phyloP scores from a whole-genome alignment of 352 stramenopile genomes.

The Pythium oligandrum region DNA sequence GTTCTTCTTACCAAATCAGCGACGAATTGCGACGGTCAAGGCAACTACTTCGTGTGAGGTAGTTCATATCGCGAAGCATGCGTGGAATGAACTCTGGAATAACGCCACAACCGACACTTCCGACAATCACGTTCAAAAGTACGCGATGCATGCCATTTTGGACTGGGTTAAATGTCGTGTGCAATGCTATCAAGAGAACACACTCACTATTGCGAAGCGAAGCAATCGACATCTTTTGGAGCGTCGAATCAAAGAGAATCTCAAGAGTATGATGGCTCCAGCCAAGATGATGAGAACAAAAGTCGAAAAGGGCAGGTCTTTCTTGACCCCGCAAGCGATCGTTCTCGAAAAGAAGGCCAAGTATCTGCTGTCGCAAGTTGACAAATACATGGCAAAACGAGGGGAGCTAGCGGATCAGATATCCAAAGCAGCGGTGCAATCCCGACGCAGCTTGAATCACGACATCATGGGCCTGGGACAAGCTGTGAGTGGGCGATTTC shows the following conservation, averaged over 20 bases:
- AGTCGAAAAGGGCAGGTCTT: conserved; percentile 2
- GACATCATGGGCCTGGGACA: conserved; percentile 1
- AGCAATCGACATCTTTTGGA: conserved; percentile 26
- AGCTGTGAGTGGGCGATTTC: too few species aligned
- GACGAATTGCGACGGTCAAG: conserved; percentile 55
- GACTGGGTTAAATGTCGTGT: conserved; percentile 48
- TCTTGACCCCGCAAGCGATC: conserved; percentile 30
- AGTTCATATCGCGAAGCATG: conserved; percentile 49
- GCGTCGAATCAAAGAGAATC: conserved; percentile 25
- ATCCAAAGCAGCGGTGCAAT: not conserved
- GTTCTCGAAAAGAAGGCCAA: conserved; percentile 64
- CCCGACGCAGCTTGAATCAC: too few species aligned
- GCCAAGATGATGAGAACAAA: not conserved
- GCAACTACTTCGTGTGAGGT: conserved; percentile 60
- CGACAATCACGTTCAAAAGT: conserved; percentile 44
- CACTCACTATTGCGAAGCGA: conserved; percentile 37
- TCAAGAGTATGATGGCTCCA: conserved; percentile 23
- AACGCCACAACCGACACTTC: conserved; percentile 18
- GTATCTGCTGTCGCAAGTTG: conserved; percentile 43
- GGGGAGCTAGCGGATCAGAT: not conserved
- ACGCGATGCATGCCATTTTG: conserved; percentile 50
- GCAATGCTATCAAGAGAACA: conserved; percentile 30
- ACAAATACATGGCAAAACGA: conserved; percentile 28
- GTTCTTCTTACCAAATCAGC: conserved; percentile 59
- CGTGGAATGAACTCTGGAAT: conserved; percentile 62